Evolutionary conservation across 495 filamentous ascomycete species (phyloP), one percentile per base, ranked within the genome.

Genomic region (Xylaria palmicola): DNA sequence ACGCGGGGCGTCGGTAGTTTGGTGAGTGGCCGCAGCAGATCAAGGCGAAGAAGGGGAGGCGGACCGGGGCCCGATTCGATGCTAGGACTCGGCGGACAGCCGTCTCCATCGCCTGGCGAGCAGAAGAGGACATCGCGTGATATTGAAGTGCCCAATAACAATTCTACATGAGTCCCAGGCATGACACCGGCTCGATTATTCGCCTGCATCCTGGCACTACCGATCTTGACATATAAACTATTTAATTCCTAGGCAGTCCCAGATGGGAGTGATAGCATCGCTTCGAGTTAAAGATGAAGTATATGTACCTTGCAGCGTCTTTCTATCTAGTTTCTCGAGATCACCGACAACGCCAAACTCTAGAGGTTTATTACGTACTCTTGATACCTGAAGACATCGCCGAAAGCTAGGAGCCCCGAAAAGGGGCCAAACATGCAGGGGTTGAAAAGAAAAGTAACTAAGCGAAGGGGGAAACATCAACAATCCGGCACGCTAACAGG

Each of bases 401-500:
- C 7, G n/a, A 34, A 19, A 51, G 17, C 48, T 9, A 34, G 6
- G 24, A 43, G n/a, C 36, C 19, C 57, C 22, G 34, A 43, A 52
- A 29, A 9, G 36, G 5, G 12, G 6, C 4, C 4, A 17, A 29
- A 6, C 27, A 30, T 13, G 29, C 6, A 15, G 2, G 13, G 20
- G 13, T 5, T 12, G 13, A 30, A 36, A 2, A 50, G 1, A 45
- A 45, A 1, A 59, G 15, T 7, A 27, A 48, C 30, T 27, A 27
- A 51, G 36, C n/a, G 15, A n/a, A 9, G 17, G n/a, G n/a, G 41
- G 19, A 32, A n/a, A 17, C 10, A 26, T 65, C 48, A 74, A 37
- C 72, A 74, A 44, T 74, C 72, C 0, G 72, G 72, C 48, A 72
- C 70, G 47, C 72, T 74, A 17, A 74, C 72, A 6, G 72, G 72